Conservation (phyloP, 148 eudicot species). For the Rheum nobile region DNA sequence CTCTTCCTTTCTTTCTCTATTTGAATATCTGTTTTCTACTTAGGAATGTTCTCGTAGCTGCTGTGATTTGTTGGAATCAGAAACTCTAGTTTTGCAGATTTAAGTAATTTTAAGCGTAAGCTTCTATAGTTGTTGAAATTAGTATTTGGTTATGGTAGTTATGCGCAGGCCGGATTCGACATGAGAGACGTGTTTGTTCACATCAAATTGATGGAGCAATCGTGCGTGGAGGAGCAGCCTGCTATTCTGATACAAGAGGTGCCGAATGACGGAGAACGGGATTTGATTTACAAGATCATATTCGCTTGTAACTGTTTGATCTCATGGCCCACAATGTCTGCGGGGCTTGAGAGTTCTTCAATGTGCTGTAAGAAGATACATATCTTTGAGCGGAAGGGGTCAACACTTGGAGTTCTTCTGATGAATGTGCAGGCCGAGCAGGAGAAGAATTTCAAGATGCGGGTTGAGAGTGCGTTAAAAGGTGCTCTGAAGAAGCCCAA, state of each 20-base stretch:
- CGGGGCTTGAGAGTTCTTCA: slow-evolving; percentile 53
- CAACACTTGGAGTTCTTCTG: slow-evolving; percentile 56
- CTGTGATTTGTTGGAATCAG: background rate
- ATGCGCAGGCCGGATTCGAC: slow-evolving; percentile 89
- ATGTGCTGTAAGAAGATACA: slow-evolving; percentile 71
- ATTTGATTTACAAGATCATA: slow-evolving; percentile 43
- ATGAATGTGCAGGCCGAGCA: slow-evolving; percentile 49
- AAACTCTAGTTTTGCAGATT: background rate
- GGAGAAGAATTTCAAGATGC: slow-evolving; percentile 45
- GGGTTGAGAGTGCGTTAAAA: slow-evolving; percentile 65
- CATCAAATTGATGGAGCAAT: slow-evolving; percentile 73
- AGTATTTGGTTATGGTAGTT: slow-evolving; percentile 25
- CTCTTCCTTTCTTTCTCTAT: background rate
- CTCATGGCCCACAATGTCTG: slow-evolving; percentile 71
- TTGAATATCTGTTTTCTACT: background rate
- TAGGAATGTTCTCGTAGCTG: too few species aligned
- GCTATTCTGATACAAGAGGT: slow-evolving; percentile 64
- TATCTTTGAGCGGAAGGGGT: slow-evolving; percentile 81
- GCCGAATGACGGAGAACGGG: slow-evolving; percentile 49
- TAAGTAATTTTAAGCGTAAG: background rate
- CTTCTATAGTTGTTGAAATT: background rate
- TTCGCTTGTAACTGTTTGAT: slow-evolving; percentile 75
- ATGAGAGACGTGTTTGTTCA: slow-evolving; percentile 93
- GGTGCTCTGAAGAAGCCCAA: slow-evolving; percentile 60
- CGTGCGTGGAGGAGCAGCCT: slow-evolving; percentile 61